These are phyloP conservation scores for Cryphonectria carpinicola DNA, from an alignment of 2,329 filamentous ascomycete species.

Conservation along the genomic window DNA sequence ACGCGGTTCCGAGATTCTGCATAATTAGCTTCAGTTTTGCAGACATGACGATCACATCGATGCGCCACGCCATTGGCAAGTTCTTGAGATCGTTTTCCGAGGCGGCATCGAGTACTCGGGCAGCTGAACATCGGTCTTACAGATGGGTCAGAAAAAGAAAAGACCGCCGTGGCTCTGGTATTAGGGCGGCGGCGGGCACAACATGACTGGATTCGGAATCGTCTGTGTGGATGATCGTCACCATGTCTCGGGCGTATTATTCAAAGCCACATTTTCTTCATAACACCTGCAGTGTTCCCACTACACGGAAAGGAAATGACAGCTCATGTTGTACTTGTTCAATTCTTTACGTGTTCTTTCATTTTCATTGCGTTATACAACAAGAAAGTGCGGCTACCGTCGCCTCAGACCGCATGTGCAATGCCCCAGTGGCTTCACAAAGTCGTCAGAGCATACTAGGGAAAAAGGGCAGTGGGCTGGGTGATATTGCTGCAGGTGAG, in stretches of 20 bases:
- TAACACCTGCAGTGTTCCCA: not conserved
- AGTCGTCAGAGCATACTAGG: not conserved
- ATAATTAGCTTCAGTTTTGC: not conserved
- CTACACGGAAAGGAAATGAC: not conserved
- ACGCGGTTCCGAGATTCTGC: too few relatives aligned
- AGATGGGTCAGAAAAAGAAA: not conserved
- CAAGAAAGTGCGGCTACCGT: not conserved
- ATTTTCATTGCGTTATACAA: not conserved
- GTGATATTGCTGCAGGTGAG: not conserved
- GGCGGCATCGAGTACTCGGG: not conserved
- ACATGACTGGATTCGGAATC: not conserved
- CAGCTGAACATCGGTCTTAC: conserved; percentile 1
- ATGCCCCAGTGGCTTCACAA: not conserved
- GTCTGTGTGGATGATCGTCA: not conserved
- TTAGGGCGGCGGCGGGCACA: not conserved
- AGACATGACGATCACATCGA: not conserved
- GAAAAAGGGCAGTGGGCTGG: not conserved
- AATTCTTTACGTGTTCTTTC: not conserved
- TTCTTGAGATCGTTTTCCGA: not conserved
- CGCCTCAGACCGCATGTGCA: not conserved
- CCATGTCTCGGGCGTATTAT: conserved; percentile 24
- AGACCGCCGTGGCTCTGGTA: not conserved
- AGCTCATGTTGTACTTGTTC: not conserved
- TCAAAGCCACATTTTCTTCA: not conserved
- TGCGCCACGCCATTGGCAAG: not conserved